Conservation (phyloP, 805 yeast species). For the Blastobotrys chiropterorum region DNA sequence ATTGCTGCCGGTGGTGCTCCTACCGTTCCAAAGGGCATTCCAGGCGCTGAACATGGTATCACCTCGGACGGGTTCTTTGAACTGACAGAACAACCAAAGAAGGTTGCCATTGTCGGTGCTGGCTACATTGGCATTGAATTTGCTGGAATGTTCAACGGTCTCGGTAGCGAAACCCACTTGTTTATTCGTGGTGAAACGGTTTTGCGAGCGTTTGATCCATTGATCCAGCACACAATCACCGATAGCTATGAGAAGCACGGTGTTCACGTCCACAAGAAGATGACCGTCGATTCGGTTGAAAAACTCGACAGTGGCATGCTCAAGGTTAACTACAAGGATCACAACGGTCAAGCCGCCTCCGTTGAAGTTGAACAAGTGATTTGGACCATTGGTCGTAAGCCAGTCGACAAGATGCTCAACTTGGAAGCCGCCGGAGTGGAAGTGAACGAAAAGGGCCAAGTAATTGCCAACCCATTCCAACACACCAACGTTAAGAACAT, state of each 20-base stretch:
- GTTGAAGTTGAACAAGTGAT: conserved; percentile 73
- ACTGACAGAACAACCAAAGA: conserved; percentile 75
- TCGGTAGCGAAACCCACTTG: conserved; percentile 81
- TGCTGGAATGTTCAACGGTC: conserved; percentile 86
- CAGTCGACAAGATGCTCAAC: conserved; percentile 60
- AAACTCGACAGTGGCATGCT: conserved; percentile 41
- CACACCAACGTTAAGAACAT: conserved; percentile 64
- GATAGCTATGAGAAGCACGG: conserved; percentile 78
- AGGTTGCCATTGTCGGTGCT: conserved; percentile 93
- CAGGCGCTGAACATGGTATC: conserved; percentile 78
- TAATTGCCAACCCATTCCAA: conserved; percentile 84
- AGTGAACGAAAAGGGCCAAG: conserved; percentile 51
- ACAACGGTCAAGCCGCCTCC: conserved; percentile 32
- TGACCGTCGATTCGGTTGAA: conserved; percentile 32
- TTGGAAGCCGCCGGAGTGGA: conserved; percentile 71
- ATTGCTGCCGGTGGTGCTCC: conserved; percentile 95
- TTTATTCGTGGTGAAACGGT: conserved; percentile 89
- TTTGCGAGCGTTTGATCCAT: conserved; percentile 77
- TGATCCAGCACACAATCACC: conserved; percentile 74
- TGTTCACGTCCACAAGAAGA: conserved; percentile 68
- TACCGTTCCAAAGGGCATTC: conserved; percentile 56
- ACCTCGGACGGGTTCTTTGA: conserved; percentile 89
- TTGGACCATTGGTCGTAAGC: conserved; percentile 93
- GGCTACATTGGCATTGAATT: conserved; percentile 97
- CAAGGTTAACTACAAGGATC: conserved; percentile 39